phyloP scores from a whole-genome alignment of 805 yeast species.

The Pichia californica region DNA sequence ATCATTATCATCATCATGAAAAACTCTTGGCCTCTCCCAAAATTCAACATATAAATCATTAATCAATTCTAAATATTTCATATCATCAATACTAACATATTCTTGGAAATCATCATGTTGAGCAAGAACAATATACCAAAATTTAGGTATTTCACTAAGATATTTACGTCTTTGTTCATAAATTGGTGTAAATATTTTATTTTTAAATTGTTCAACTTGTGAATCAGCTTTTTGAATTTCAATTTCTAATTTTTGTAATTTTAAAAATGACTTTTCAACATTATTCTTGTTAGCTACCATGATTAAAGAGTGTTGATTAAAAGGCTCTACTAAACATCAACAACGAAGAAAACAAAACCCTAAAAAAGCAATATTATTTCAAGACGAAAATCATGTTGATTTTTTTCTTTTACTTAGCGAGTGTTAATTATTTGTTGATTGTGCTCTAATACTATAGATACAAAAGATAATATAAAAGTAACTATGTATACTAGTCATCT shows the following conservation, averaged over 20 bases:
- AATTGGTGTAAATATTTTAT: constrained; percentile 48
- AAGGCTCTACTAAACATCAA: too few relatives aligned
- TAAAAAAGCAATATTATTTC: too few relatives aligned
- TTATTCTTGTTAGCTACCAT: constrained; percentile 7
- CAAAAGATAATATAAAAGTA: too few relatives aligned
- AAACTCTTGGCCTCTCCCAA: constrained; percentile 34
- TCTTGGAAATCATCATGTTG: constrained; percentile 83
- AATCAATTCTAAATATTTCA: constrained; percentile 64
- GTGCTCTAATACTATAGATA: too few relatives aligned
- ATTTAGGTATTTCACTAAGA: constrained; percentile 55
- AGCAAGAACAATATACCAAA: constrained; percentile 84
- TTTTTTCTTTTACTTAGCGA: too few relatives aligned
- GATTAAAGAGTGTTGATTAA: too few relatives aligned
- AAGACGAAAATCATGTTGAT: too few relatives aligned
- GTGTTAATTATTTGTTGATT: too few relatives aligned
- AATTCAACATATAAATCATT: constrained; percentile 57
- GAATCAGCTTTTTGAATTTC: constrained; percentile 47
- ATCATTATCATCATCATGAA: neutral
- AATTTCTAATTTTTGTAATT: constrained; percentile 51
- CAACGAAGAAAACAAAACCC: too few relatives aligned
- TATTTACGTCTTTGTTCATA: constrained; percentile 50
- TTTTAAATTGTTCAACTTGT: constrained; percentile 49
- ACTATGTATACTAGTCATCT: too few relatives aligned
- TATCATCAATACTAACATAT: constrained; percentile 68
- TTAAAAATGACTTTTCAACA: constrained; percentile 37